Evolutionary conservation across 78 protist genomes (phyloP), one percentile per base, ranked within the genome.

Genomic region (Dictyostelium firmibasis): DNA sequence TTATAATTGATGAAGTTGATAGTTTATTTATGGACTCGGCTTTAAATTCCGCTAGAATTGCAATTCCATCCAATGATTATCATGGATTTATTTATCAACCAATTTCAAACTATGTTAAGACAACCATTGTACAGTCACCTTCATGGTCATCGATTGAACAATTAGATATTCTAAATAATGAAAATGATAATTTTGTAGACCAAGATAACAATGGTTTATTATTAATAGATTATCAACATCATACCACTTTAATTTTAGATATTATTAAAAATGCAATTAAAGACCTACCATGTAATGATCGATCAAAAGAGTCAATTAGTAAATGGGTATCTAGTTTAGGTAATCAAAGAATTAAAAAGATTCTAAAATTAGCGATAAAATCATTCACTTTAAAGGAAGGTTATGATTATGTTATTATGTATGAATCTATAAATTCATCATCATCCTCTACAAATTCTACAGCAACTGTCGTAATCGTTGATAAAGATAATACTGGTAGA

Each of bases 401-500:
- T 69, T 10, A 16, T 11, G 91, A 84, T 47, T 84, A 84, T 84
- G 91, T 70, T 5, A 44, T 84, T 1, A 70, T 18, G 36, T 25
- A 33, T 29, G 27, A 36, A 69, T 23, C 57, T n/a, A n/a, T n/a
- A 64, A 33, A 35, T 25, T 11, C 62, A 0, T 50, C 62, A 16
- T 14, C 23, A 16, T 50, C 62, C 23, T 50, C 27, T 57, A 5
- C 67, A 50, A 16, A 50, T 4, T 18, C 67, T 20, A 25, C 14
- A 16, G 67, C 67, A 57, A 72, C 91, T 27, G 91, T 85, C n/a
- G 64, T 72, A 11, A 72, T 85, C 35, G 92, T 85, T 20, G 83
- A 85, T 36, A 72, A 85, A 53, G 92, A 70, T 16, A 74, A 74
- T 33, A 74, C 92, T 44, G 92, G 81, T 31, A 70, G 92, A 85